phyloP scores from a whole-genome alignment of 208 protist genomes.

The Phytomonas sp. region DNA sequence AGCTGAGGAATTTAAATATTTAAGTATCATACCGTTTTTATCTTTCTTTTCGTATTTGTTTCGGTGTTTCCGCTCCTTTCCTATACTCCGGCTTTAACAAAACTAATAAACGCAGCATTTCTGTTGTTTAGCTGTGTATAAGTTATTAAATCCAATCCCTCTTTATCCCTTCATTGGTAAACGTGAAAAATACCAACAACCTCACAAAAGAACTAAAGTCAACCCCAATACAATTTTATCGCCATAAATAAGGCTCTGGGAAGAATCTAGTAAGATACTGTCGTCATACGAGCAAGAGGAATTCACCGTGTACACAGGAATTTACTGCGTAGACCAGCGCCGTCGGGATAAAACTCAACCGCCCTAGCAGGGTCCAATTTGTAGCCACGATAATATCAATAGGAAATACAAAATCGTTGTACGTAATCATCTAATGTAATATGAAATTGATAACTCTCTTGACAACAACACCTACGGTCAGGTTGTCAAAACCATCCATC shows the following conservation, averaged over 20 bases:
- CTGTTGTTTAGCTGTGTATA: not conserved
- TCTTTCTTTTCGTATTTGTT: not conserved
- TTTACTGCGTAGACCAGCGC: conserved; percentile 67
- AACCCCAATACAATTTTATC: not conserved
- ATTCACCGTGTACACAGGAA: conserved; percentile 31
- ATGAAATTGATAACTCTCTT: conserved; percentile 63
- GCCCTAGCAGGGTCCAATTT: conserved; percentile 42
- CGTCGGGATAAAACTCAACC: conserved; percentile 52
- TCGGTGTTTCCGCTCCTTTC: not conserved
- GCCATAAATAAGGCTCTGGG: conserved; percentile 12
- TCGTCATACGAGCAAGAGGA: conserved; percentile 62
- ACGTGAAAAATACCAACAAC: not conserved
- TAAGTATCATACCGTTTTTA: not conserved
- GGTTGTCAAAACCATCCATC: conserved; percentile 73
- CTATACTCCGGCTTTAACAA: not conserved
- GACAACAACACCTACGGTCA: conserved; percentile 85
- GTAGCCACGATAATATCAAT: conserved; percentile 90
- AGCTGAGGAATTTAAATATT: not conserved
- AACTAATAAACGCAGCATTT: not conserved
- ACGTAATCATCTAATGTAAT: conserved; percentile 92
- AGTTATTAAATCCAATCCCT: not conserved
- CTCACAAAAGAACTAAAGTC: not conserved
- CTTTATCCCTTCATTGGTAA: not conserved
- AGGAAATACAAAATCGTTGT: conserved; percentile 88
- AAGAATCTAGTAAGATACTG: conserved; percentile 25